Evolutionary conservation across 345 rosid species (phyloP).

Genomic region (Brassica incana): DNA sequence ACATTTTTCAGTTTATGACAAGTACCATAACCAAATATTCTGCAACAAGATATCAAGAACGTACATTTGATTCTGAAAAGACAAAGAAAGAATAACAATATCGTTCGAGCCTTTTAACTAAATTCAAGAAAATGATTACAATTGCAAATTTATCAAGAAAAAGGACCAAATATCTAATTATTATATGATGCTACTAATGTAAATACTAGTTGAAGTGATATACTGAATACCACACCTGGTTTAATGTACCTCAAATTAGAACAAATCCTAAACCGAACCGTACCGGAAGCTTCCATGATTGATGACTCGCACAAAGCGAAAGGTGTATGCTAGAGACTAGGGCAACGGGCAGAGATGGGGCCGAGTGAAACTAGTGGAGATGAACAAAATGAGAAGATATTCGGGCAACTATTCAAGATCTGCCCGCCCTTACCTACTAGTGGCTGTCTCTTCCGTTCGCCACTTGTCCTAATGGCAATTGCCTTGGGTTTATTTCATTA

Average conservation of each 20-base stretch:
- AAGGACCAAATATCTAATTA: background rate
- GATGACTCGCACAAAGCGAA: conserved; percentile 24
- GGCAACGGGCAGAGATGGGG: conserved; percentile 38
- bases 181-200: no score
- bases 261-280: conserved; percentile 16
- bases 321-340: background rate
- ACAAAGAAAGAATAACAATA: no score
- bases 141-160: background rate
- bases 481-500: background rate
- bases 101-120: no score
- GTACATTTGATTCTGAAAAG: no score
- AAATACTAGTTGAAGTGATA: no score
- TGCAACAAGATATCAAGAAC: no score
- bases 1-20: no score
- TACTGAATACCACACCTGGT: background rate
- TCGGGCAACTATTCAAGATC: conserved; percentile 39
- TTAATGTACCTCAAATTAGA: conserved; percentile 16
- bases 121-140: background rate
- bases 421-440: conserved; percentile 30
- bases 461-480: conserved; percentile 26
- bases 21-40: no score
- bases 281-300: conserved; percentile 21
- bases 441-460: conserved; percentile 14
- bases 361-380: conserved; percentile 24
- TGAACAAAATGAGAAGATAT: conserved; percentile 10